phyloP scores from a whole-genome alignment of 495 filamentous ascomycete genomes.

The Aspergillus kassunensis region DNA sequence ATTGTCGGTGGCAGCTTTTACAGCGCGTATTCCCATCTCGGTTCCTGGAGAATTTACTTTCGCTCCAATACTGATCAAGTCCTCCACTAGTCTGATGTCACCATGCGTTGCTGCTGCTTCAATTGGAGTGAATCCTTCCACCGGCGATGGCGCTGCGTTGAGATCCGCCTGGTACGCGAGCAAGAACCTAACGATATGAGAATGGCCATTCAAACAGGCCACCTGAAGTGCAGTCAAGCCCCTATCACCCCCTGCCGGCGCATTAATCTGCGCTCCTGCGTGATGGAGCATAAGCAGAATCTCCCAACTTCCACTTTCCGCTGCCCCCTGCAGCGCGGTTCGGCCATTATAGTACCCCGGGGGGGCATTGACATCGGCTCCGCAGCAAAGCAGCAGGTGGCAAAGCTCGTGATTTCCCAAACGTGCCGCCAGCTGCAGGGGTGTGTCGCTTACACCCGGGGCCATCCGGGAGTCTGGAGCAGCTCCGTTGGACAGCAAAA shows the following conservation, averaged over 20 bases:
- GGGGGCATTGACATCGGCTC: constrained; percentile 25
- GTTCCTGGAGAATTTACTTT: constrained; percentile 19
- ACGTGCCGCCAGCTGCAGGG: constrained; percentile 26
- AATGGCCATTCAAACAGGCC: neutral
- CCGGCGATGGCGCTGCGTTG: neutral
- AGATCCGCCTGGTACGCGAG: neutral
- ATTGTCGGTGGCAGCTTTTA: constrained; percentile 7
- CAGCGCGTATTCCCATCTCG: constrained; percentile 10
- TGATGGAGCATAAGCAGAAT: constrained; percentile 11
- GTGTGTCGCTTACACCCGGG: constrained; percentile 1
- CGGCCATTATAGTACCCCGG: constrained; percentile 19
- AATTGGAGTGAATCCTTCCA: constrained; percentile 11
- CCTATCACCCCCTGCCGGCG: constrained; percentile 14
- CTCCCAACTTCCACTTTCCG: constrained; percentile 17
- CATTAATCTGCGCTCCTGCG: constrained; percentile 23
- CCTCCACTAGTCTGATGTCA: constrained; percentile 5
- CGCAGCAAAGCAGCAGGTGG: constrained; percentile 20
- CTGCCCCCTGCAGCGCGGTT: constrained; percentile 17
- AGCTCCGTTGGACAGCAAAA: constrained; percentile 10
- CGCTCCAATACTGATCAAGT: constrained; percentile 15
- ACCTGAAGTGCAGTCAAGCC: constrained; percentile 33
- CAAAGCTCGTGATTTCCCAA: constrained; percentile 17
- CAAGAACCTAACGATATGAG: neutral
- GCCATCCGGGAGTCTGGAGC: neutral
- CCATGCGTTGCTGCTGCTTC: constrained; percentile 13